phyloP scores from a whole-genome alignment of 2,329 filamentous ascomycete species.

The Whalleya microplaca region DNA sequence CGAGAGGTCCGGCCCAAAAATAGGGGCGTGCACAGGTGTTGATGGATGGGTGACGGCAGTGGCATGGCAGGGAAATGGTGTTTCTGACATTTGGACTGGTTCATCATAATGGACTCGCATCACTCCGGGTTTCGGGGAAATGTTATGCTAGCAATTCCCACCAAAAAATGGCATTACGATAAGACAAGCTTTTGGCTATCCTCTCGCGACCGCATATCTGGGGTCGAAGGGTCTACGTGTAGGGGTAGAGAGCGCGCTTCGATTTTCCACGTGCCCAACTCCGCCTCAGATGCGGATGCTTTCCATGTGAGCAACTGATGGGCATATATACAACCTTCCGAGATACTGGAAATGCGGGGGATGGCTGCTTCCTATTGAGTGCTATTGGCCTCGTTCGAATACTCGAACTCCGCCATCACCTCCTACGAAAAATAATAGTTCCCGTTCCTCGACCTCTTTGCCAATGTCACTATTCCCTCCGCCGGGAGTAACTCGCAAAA shows the following conservation, averaged over 20 bases:
- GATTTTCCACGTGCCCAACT: too few species aligned
- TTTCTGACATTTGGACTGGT: constrained; percentile 41
- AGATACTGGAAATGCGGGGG: neutral
- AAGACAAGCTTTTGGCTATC: constrained; percentile 25
- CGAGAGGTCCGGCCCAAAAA: constrained; percentile 56
- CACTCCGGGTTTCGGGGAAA: constrained; percentile 33
- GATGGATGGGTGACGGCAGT: constrained; percentile 37
- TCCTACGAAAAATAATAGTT: constrained; percentile 80
- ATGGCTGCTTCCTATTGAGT: neutral
- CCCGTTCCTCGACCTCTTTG: constrained; percentile 57
- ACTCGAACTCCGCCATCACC: constrained; percentile 80
- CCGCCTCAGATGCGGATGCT: too few species aligned
- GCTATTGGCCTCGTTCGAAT: constrained; percentile 77
- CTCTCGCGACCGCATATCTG: neutral
- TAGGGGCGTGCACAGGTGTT: constrained; percentile 39
- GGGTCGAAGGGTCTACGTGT: too few species aligned
- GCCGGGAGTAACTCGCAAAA: constrained; percentile 74
- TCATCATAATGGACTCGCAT: constrained; percentile 36
- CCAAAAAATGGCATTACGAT: constrained; percentile 38
- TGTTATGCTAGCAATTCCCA: constrained; percentile 37
- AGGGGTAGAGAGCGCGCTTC: too few species aligned
- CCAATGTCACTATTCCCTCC: constrained; percentile 36
- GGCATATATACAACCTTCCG: neutral
- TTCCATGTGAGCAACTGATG: neutral
- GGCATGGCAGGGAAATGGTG: constrained; percentile 41